These are phyloP conservation scores for Bipolaris gigantea DNA, from an alignment of 2,329 filamentous ascomycete genomes.

Conservation along the genomic window DNA sequence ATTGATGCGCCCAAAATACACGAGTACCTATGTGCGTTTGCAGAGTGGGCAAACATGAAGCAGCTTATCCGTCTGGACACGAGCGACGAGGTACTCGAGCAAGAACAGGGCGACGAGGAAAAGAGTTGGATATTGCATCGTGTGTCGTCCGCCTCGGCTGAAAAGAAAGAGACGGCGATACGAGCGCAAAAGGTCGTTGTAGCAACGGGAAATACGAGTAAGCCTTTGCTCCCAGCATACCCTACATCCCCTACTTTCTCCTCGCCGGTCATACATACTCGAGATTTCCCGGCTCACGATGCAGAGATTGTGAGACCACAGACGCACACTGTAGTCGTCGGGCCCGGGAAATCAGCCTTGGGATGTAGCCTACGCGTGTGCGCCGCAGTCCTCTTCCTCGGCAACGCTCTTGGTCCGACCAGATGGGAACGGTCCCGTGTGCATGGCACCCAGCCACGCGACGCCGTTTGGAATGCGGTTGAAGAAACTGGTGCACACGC, in stretches of 20 bases:
- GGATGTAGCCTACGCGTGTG: conserved; percentile 64
- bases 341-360: conserved; percentile 65
- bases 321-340: conserved; percentile 55
- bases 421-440: conserved; percentile 62
- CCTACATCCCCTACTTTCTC: conserved; percentile 55
- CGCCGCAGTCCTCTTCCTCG: conserved; percentile 46
- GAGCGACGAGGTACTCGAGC: conserved; percentile 54
- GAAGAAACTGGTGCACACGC: conserved; percentile 67
- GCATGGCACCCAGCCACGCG: conserved; percentile 63
- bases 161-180: conserved; percentile 34
- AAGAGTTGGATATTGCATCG: conserved; percentile 27
- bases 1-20: conserved; percentile 61
- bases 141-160: background rate
- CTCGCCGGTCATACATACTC: conserved; percentile 61
- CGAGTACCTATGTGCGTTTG: conserved; percentile 53
- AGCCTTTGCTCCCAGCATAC: conserved; percentile 58
- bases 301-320: conserved; percentile 42
- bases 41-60: conserved; percentile 52
- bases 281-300: conserved; percentile 52
- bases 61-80: conserved; percentile 55
- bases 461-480: conserved; percentile 69
- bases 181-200: conserved; percentile 58
- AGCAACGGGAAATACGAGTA: conserved; percentile 63
- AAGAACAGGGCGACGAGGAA: conserved; percentile 43
- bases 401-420: conserved; percentile 62